Percentiles rank a stretch among this genome's conserved stretches.
These are phyloP conservation scores for Nowakowskiella sp. DNA, from an alignment of 192 early-diverging fungal genomes.

Conservation along the genomic window DNA sequence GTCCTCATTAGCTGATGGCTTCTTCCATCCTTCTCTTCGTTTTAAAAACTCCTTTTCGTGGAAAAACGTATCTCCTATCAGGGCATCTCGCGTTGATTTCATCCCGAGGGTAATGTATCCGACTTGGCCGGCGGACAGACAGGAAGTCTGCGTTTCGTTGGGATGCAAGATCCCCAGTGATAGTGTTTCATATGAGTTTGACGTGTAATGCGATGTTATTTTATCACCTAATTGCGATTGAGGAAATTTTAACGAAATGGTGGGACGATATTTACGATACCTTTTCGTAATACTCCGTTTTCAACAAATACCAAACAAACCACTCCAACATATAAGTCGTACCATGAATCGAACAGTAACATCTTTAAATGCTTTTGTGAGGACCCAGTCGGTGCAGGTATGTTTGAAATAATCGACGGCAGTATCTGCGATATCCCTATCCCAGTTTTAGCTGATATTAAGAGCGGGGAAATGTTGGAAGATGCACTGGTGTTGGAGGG, in stretches of 20 bases:
- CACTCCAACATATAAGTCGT: conserved; percentile 96
- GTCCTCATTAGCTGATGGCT: neutral
- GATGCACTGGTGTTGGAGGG: no score
- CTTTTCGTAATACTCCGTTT: conserved; percentile 72
- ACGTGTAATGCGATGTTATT: conserved; percentile 71
- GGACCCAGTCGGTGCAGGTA: conserved; percentile 65
- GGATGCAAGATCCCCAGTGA: conserved; percentile 96
- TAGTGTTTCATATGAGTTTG: conserved; percentile 73
- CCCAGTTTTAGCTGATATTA: conserved; percentile 84
- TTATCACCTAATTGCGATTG: conserved; percentile 52
- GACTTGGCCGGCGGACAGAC: conserved; percentile 52
- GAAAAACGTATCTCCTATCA: conserved; percentile 94
- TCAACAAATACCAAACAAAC: conserved; percentile 85
- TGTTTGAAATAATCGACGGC: conserved; percentile 64
- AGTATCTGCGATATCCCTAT: conserved; percentile 48
- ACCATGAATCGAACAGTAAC: conserved; percentile 96
- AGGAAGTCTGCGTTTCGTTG: conserved; percentile 51
- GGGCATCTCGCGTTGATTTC: conserved; percentile 86
- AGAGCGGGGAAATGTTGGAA: no score
- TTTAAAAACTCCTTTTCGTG: conserved; percentile 21
- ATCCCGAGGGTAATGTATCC: conserved; percentile 89
- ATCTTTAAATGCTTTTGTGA: conserved; percentile 64
- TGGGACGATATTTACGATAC: conserved; percentile 14
- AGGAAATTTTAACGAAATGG: neutral
- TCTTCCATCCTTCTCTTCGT: neutral